Base-by-base conservation (phyloP, 2,329 filamentous ascomycete genomes). In the Cladosporium sp. region DNA sequence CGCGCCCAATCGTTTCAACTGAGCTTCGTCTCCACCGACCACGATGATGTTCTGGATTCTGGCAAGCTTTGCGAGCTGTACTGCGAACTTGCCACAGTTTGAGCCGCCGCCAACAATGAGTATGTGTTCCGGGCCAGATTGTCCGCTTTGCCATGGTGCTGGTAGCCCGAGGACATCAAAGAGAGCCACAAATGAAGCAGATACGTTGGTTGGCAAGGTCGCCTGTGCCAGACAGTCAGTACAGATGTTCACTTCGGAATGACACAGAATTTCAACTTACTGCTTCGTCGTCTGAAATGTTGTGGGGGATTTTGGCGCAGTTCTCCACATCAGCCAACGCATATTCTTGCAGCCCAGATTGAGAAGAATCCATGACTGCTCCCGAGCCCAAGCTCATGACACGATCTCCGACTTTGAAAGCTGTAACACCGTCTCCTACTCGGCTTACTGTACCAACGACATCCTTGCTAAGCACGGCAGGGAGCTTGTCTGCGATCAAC, bases 91-190 rank as follows among this genome's bases (percentile, higher is more conserved):
- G 20, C 52, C 52, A 22, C 39, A 47, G 28, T 55, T 55, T 5
- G 52, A 55, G 19, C 52, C 52, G 9, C 52, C 52, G n/a, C 52
- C 52, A 25, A 55, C 52, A 3, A 55, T 45, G 14, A 55, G 52
- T 22, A 55, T 28, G 17, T 28, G 14, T 5, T 45, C 19, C 1
- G 17, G 15, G 12, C 28, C 25, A 36, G 47, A 12, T 5, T 22
- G 11, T n/a, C 37, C 47, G n/a, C 3, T 17, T 7, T 50, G 1
- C 47, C 47, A 50, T 36, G 47, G 47, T 34, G 47, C 28, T n/a
- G 28, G 30, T 11, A 50, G 11, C 15, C 47, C 47, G 12, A 50
- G 47, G 3, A 50, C 47, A 1, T 50, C 30, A 5, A 50, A 50
- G 5, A 50, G 47, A 22, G 47, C 47, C 30, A 50, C 47, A 3